phyloP scores from a whole-genome alignment of 129 eudicot species.

The Glebionis coronaria region DNA sequence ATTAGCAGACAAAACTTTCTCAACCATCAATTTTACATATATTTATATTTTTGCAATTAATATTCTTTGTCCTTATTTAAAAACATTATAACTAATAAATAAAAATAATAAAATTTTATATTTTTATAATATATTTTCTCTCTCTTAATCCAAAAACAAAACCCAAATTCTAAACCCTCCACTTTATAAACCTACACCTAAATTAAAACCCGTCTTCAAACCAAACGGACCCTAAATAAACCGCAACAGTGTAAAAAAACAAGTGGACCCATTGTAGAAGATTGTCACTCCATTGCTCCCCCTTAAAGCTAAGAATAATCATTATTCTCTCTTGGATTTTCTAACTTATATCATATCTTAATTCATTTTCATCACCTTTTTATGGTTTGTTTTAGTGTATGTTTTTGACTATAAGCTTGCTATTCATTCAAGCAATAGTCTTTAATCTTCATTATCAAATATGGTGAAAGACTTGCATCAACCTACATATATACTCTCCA shows the following conservation, averaged over 20 bases:
- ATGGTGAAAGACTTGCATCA: constrained; percentile 80
- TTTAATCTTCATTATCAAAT: constrained; percentile 55
- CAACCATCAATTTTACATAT: too few relatives aligned
- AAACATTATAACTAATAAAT: too few relatives aligned
- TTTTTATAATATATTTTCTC: too few relatives aligned
- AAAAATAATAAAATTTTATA: too few relatives aligned
- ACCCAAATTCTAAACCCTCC: too few relatives aligned
- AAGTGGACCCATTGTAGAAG: constrained; percentile 44
- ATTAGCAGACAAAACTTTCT: too few relatives aligned
- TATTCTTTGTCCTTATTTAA: too few relatives aligned
- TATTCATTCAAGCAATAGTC: constrained; percentile 70
- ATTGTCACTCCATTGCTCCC: constrained; percentile 61
- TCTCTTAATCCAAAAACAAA: too few relatives aligned
- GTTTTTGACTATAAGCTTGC: constrained; percentile 55
- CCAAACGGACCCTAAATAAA: too few relatives aligned
- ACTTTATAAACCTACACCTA: too few relatives aligned
- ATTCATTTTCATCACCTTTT: constrained; percentile 26
- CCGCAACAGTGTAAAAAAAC: background rate
- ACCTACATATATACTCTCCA: constrained; percentile 33
- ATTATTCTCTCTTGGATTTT: constrained; percentile 41
- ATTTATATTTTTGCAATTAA: too few relatives aligned
- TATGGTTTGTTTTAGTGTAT: constrained; percentile 33
- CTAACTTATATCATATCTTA: constrained; percentile 20
- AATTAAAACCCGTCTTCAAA: too few relatives aligned
- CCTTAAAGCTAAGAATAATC: constrained; percentile 87